Conservation (phyloP, 2,329 filamentous ascomycete species). For the Onygenales sp. region DNA sequence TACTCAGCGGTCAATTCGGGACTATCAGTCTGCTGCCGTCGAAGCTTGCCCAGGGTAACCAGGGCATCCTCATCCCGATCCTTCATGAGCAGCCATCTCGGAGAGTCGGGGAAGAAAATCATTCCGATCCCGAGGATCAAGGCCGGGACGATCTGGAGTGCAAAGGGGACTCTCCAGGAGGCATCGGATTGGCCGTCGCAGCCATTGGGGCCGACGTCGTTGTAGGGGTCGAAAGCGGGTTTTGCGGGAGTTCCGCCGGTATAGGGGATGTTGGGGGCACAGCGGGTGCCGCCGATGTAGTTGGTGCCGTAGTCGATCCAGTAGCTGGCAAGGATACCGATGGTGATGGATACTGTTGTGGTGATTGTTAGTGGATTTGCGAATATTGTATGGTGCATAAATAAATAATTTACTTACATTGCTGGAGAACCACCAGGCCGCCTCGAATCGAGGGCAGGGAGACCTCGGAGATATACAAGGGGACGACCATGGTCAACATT, state of each 20-base stretch:
- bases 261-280: slow-evolving; percentile 40
- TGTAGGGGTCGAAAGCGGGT: slow-evolving; percentile 33
- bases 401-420: slow-evolving; percentile 18
- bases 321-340: slow-evolving; percentile 29
- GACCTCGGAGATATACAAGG: slow-evolving; percentile 47
- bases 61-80: slow-evolving; percentile 42
- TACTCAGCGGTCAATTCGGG: slow-evolving; percentile 41
- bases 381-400: not conserved
- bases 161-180: slow-evolving; percentile 39
- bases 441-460: slow-evolving; percentile 29
- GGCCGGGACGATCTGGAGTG: slow-evolving; percentile 37
- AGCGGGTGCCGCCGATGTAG: slow-evolving; percentile 36
- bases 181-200: slow-evolving; percentile 41
- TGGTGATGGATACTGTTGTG: slow-evolving; percentile 36
- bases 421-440: slow-evolving; percentile 29
- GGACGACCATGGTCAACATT: slow-evolving; percentile 38
- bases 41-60: slow-evolving; percentile 37
- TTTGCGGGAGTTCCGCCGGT: slow-evolving; percentile 31
- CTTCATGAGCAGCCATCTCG: slow-evolving; percentile 44
- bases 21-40: slow-evolving; percentile 38
- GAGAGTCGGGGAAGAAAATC: slow-evolving; percentile 47
- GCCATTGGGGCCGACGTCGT: slow-evolving; percentile 34
- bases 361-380: not conserved
- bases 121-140: slow-evolving; percentile 30
- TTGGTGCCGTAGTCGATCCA: slow-evolving; percentile 37